Base-by-base conservation (phyloP, 176 grass and related monocot genomes). In the Alloteropsis semialata region DNA sequence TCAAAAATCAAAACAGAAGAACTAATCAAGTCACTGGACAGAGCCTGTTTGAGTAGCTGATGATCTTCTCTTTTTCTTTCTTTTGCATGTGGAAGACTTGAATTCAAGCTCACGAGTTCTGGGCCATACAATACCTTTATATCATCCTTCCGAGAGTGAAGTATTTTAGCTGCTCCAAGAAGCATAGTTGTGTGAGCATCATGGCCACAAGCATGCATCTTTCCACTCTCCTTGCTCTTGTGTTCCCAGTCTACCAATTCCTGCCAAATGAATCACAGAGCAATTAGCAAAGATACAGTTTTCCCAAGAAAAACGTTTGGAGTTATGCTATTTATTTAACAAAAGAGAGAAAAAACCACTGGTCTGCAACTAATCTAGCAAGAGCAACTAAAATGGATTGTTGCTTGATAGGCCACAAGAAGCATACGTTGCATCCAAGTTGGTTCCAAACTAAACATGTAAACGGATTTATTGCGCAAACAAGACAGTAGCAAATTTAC, bases 131-230 rank as follows among this genome's bases (percentile, higher is more conserved):
- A 3, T 90, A 93, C 91, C 81, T 88, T 90, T 13, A 93, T 22
- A 69, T 87, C 44, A 69, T 67, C 36, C 38, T 90, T 93, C 60
- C 15, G 49, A 79, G 84, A 71, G 8, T 88, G 92, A 82, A 91
- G 92, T 59, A 94, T 56, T 33, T 87, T 89, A 60, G 88, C 92
- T 53, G 92, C 85, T 43, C 92, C 92, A 69, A 94, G 82, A 70
- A 94, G 85, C 92, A 94, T 91, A 1, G 85, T 72, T 21, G 88
- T 83, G 85, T 94, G 92, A 54, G 89, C 78, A 84, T 94, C 92
- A 94, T 94, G 92, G 1, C 88, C 88, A 48, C 92, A 91, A 65
- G 92, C 88, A 90, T 94, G 92, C 88, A 94, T 94, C 84, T 86
- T 94, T 53, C 88, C 92, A 57, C 59, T 63, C 60, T 83, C 88